These are phyloP conservation scores for Lipomyces sp. DNA, from an alignment of 805 yeast genomes.

Conservation along the genomic window DNA sequence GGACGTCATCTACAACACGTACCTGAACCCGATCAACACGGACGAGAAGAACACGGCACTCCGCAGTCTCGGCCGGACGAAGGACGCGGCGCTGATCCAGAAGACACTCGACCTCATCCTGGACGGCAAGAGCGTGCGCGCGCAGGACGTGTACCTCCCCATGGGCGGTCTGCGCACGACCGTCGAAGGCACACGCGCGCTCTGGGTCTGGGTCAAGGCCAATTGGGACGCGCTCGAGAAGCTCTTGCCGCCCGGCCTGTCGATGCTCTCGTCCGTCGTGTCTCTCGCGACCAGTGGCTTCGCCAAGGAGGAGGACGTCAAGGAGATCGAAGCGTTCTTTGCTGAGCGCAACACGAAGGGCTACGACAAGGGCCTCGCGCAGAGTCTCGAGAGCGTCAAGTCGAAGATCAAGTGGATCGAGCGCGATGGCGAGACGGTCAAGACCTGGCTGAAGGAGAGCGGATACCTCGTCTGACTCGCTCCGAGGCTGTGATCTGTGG, in stretches of 20 bases:
- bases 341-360: slow-evolving; percentile 49
- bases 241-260: slow-evolving; percentile 73
- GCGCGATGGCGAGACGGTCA: slow-evolving; percentile 36
- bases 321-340: slow-evolving; percentile 48
- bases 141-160: slow-evolving; percentile 74
- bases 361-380: slow-evolving; percentile 57
- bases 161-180: slow-evolving; percentile 67
- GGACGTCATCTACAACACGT: slow-evolving; percentile 58
- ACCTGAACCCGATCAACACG: slow-evolving; percentile 55
- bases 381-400: slow-evolving; percentile 54
- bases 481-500: neutral
- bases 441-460: slow-evolving; percentile 32
- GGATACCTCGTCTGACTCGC: slow-evolving; percentile 21
- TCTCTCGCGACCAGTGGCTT: slow-evolving; percentile 58
- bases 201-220: slow-evolving; percentile 66
- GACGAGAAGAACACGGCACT: slow-evolving; percentile 72
- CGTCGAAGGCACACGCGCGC: slow-evolving; percentile 59
- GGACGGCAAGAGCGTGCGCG: slow-evolving; percentile 55
- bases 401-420: slow-evolving; percentile 52
- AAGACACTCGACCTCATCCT: slow-evolving; percentile 56
- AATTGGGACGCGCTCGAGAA: slow-evolving; percentile 71
- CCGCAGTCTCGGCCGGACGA: slow-evolving; percentile 63
- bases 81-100: slow-evolving; percentile 49
- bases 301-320: slow-evolving; percentile 48
- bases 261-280: slow-evolving; percentile 77